A percentile compares a stretch with the other conserved stretches of the same genome.
These are phyloP conservation scores for Austroboletus olivaceoglutinosus DNA, from an alignment of 1,284 basidiomycete species.

Conservation along the genomic window DNA sequence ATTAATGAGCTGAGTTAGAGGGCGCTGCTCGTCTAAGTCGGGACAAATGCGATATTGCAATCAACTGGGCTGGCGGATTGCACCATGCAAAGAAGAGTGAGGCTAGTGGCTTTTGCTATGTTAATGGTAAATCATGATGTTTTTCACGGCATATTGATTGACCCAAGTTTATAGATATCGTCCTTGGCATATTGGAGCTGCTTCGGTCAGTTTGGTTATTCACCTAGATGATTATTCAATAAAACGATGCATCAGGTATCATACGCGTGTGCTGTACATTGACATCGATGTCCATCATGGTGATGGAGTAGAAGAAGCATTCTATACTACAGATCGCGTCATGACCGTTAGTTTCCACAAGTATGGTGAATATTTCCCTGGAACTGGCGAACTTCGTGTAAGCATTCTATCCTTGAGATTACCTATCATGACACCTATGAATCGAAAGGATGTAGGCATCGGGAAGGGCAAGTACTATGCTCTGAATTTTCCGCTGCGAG, in stretches of 20 bases:
- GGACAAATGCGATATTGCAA: conserved; percentile 98
- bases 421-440: conserved; percentile 4
- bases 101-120: conserved; percentile 98
- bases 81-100: conserved; percentile 99
- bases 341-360: conserved; percentile 99
- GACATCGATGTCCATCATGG: conserved; percentile 99
- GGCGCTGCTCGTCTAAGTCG: conserved; percentile 92
- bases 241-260: conserved; percentile 61
- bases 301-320: conserved; percentile 99
- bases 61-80: conserved; percentile 98
- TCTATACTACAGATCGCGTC: conserved; percentile 97
- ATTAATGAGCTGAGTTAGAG: conserved; percentile 54
- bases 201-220: conserved; percentile 58
- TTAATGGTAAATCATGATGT: conserved; percentile 68
- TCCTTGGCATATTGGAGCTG: conserved; percentile 94
- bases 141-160: neutral
- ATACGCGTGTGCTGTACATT: conserved; percentile 94
- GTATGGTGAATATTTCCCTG: conserved; percentile 99
- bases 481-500: conserved; percentile 92
- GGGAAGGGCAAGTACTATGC: conserved; percentile 93
- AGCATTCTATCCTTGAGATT: conserved; percentile 27
- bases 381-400: conserved; percentile 93
- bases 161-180: conserved; percentile 70
- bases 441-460: conserved; percentile 79
- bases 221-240: neutral